Conservation (phyloP, 2,329 filamentous ascomycete genomes). For the Blastomyces silverae region DNA sequence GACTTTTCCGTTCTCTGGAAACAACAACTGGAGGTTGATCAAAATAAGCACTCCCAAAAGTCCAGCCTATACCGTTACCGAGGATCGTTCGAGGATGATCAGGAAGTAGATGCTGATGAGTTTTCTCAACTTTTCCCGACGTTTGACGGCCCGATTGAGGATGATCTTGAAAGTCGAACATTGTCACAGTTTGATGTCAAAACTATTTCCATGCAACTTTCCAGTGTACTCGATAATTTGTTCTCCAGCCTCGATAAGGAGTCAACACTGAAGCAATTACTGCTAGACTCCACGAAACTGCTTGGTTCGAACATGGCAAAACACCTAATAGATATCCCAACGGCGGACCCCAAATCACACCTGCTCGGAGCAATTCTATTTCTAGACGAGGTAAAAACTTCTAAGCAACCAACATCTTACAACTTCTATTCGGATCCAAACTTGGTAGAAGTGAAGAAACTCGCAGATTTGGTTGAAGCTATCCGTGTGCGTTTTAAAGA, state of each 20-base stretch:
- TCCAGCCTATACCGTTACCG: slow-evolving; percentile 76
- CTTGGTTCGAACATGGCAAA: slow-evolving; percentile 33
- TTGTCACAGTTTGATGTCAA: slow-evolving; percentile 40
- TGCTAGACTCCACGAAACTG: slow-evolving; percentile 33
- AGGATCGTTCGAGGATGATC: slow-evolving; percentile 68
- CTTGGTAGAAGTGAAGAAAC: slow-evolving; percentile 63
- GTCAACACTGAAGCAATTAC: slow-evolving; percentile 29
- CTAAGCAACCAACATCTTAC: slow-evolving; percentile 49
- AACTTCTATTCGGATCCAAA: slow-evolving; percentile 90
- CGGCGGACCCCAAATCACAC: slow-evolving; percentile 45
- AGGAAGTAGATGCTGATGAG: slow-evolving; percentile 66
- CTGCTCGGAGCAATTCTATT: slow-evolving; percentile 61
- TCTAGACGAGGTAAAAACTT: slow-evolving; percentile 48
- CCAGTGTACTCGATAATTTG: slow-evolving; percentile 52
- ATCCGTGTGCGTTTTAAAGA: slow-evolving; percentile 66
- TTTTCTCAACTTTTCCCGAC: slow-evolving; percentile 76
- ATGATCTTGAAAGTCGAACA: slow-evolving; percentile 35
- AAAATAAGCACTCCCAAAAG: slow-evolving; percentile 64
- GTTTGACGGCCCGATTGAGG: slow-evolving; percentile 53
- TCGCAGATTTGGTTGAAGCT: slow-evolving; percentile 62
- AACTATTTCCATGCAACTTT: slow-evolving; percentile 55
- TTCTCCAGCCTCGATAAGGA: slow-evolving; percentile 31
- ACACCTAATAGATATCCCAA: slow-evolving; percentile 23
- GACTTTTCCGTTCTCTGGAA: slow-evolving; percentile 75
- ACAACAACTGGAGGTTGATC: slow-evolving; percentile 66